Conservation (phyloP, 2,329 filamentous ascomycete genomes). For the Dothistroma septosporum region DNA sequence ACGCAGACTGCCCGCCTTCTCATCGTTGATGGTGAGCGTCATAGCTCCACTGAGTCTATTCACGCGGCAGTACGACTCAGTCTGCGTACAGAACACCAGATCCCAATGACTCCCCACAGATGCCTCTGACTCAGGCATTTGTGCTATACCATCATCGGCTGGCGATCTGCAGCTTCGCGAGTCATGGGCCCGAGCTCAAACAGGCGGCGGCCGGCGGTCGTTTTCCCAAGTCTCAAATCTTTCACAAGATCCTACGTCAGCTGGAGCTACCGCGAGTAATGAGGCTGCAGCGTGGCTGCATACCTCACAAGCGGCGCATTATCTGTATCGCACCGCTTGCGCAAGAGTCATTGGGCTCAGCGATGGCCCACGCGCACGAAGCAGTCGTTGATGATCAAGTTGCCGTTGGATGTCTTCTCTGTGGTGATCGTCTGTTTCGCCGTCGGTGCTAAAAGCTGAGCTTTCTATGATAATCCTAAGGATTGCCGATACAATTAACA, state of each 20-base stretch:
- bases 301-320: neutral
- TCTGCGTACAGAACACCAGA: neutral
- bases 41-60: conserved; percentile 6
- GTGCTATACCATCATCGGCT: conserved; percentile 10
- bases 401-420: neutral
- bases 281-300: conserved; percentile 4
- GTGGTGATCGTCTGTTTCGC: neutral
- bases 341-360: neutral
- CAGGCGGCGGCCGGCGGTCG: neutral
- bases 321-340: conserved; percentile 3
- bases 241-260: neutral
- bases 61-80: conserved; percentile 6
- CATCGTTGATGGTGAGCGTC: conserved; percentile 8
- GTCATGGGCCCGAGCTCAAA: conserved; percentile 8
- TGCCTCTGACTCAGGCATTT: conserved; percentile 5
- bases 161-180: conserved; percentile 6
- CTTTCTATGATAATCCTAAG: neutral
- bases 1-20: neutral
- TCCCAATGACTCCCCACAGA: conserved; percentile 6
- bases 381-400: neutral
- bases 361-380: neutral
- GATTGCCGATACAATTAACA: neutral
- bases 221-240: neutral
- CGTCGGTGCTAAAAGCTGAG: neutral
- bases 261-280: conserved; percentile 6